A percentile compares a stretch with the other conserved stretches of the same genome.
Evolutionary conservation across 2,329 filamentous ascomycete species (phyloP).

Genomic region (Paecilomyces fulvus): DNA sequence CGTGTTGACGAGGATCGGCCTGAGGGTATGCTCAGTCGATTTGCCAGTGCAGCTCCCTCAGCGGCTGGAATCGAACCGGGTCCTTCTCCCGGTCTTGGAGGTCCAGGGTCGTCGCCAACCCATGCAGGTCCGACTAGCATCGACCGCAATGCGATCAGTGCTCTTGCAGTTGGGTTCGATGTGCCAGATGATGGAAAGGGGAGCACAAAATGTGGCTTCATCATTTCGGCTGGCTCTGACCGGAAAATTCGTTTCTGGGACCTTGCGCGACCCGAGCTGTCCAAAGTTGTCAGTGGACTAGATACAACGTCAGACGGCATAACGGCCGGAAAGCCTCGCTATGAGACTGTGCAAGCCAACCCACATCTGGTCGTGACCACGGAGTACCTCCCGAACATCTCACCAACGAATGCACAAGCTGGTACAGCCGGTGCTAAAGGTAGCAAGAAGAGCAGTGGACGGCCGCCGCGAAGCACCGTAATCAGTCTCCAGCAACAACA

Average conservation of each 20-base stretch:
- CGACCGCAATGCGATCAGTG: conserved; percentile 53
- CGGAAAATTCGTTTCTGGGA: conserved; percentile 95
- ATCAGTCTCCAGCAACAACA: conserved; percentile 84
- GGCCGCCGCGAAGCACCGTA: conserved; percentile 66
- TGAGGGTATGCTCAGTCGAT: conserved; percentile 78
- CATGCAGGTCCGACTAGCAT: conserved; percentile 1
- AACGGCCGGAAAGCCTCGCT: conserved; percentile 53
- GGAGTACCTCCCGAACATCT: conserved; percentile 47
- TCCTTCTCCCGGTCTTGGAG: conserved; percentile 22
- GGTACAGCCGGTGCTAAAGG: conserved; percentile 18
- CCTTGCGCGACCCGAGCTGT: conserved; percentile 66
- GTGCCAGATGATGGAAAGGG: conserved; percentile 54
- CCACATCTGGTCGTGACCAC: conserved; percentile 57
- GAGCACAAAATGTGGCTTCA: conserved; percentile 64
- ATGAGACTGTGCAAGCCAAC: conserved; percentile 55
- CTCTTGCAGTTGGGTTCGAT: conserved; percentile 65
- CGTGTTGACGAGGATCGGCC: conserved; percentile 83
- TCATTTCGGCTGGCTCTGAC: conserved; percentile 81
- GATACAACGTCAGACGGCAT: conserved; percentile 52
- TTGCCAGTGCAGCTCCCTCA: conserved; percentile 47
- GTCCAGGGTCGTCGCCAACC: not conserved
- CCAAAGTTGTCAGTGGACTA: conserved; percentile 70
- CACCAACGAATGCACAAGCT: conserved; percentile 18
- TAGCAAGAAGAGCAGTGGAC: conserved; percentile 27
- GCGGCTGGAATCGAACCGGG: conserved; percentile 54